Evolutionary conservation across 345 rosid species (phyloP).

Genomic region (Erysimum cheiranthoides): DNA sequence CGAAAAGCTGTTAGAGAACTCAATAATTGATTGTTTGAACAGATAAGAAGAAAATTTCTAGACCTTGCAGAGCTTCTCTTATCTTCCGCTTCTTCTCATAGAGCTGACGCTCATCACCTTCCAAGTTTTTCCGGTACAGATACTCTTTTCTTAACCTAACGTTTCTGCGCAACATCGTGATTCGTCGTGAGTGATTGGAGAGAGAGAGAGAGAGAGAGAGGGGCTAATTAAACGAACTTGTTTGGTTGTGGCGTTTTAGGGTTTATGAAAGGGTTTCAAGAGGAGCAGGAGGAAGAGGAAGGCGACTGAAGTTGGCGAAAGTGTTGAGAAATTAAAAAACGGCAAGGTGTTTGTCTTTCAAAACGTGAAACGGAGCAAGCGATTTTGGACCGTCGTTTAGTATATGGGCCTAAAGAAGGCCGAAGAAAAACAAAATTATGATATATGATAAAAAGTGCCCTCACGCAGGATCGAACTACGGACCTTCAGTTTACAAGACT

Average conservation of each 20-base stretch:
- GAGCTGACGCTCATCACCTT: constrained; percentile 78
- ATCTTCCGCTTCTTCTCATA: constrained; percentile 91
- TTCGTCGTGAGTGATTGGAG: not conserved
- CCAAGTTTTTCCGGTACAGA: constrained; percentile 87
- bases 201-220: too few relatives aligned
- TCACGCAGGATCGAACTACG: constrained; percentile 77
- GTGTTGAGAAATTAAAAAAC: not conserved
- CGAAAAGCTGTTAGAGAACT: not conserved
- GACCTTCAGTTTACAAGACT: constrained; percentile 92
- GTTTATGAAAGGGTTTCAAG: constrained; percentile 33
- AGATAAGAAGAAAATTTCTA: not conserved
- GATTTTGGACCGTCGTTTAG: not conserved
- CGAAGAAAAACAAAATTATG: not conserved
- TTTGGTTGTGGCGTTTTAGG: constrained; percentile 30
- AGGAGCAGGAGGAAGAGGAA: not conserved
- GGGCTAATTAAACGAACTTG: constrained; percentile 9
- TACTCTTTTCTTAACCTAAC: constrained; percentile 79
- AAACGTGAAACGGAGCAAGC: constrained; percentile 9
- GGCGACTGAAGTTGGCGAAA: not conserved
- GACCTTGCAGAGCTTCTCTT: constrained; percentile 84
- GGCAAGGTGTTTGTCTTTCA: constrained; percentile 26
- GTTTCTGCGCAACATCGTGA: constrained; percentile 73
- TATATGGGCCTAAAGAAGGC: not conserved
- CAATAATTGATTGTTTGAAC: not conserved
- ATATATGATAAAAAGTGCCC: constrained; percentile 50